Evolutionary conservation across 441 rosid genomes (phyloP).

Genomic region (Jatropha podagrica): DNA sequence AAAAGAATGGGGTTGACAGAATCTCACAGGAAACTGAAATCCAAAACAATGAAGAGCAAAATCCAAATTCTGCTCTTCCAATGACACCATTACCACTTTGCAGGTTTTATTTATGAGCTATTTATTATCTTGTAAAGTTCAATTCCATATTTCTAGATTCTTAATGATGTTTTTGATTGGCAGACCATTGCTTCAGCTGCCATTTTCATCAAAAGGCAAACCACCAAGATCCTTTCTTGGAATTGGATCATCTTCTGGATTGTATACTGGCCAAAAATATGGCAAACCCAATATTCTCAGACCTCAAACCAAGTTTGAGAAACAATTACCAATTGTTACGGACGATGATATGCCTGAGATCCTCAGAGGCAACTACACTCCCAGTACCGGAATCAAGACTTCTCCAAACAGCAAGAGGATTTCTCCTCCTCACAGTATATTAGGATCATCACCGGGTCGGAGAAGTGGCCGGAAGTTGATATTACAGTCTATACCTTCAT

Average conservation of each 20-base stretch:
- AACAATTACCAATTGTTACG: conserved; percentile 36
- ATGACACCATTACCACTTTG: conserved; percentile 61
- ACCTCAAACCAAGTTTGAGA: conserved; percentile 49
- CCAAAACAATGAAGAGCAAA: conserved; percentile 57
- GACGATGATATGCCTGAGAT: conserved; percentile 73
- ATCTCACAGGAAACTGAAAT: conserved; percentile 41
- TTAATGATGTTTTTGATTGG: conserved; percentile 14
- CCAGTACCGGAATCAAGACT: conserved; percentile 46
- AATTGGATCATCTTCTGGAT: conserved; percentile 54
- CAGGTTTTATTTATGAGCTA: conserved; percentile 45
- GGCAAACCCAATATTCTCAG: conserved; percentile 48
- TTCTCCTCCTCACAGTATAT: conserved; percentile 68
- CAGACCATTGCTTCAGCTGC: conserved; percentile 68
- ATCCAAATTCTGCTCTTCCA: conserved; percentile 52
- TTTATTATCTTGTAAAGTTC: conserved; percentile 8
- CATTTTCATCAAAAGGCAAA: conserved; percentile 61
- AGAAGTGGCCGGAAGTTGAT: conserved; percentile 85
- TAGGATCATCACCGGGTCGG: conserved; percentile 59
- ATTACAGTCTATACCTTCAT: conserved; percentile 78
- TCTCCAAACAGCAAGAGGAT: conserved; percentile 98
- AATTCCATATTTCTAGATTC: conserved; percentile 12
- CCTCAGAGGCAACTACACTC: conserved; percentile 47
- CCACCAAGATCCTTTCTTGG: conserved; percentile 68
- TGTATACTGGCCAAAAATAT: conserved; percentile 29
- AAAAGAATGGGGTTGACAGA: conserved; percentile 43